Percentiles rank a stretch among this genome's conserved stretches.
Evolutionary conservation across 1,284 basidiomycete genomes (phyloP).

Genomic region (Puccinia triticina): DNA sequence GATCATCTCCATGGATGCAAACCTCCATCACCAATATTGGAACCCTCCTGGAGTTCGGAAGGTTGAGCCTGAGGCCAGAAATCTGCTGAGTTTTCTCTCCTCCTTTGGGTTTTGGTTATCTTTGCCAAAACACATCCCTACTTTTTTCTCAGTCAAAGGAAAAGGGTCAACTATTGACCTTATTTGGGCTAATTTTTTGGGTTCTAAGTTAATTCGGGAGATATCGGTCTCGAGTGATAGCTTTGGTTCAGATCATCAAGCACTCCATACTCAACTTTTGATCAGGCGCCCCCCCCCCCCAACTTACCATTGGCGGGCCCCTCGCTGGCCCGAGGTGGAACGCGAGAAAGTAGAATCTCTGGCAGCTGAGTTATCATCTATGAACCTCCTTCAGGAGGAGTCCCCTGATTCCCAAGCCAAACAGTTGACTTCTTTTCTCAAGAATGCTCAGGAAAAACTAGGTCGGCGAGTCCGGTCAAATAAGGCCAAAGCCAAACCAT

Average conservation of each 20-base stretch:
- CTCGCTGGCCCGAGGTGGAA: background rate
- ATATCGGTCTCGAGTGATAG: background rate
- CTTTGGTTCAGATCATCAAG: background rate
- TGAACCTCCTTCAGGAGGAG: no score
- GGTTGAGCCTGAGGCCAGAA: background rate
- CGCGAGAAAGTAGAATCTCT: background rate
- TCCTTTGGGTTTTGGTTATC: background rate
- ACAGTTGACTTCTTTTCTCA: background rate
- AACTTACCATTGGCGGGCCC: background rate
- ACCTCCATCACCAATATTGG: slow-evolving; percentile 20
- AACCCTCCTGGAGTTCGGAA: background rate
- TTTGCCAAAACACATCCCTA: slow-evolving; percentile 5
- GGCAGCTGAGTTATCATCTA: background rate
- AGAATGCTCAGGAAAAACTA: background rate
- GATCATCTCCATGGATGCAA: slow-evolving; percentile 1
- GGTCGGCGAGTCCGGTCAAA: slow-evolving; percentile 6
- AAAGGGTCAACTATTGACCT: background rate
- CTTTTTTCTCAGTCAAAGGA: no score
- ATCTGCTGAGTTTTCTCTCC: background rate
- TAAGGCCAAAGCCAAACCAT: background rate
- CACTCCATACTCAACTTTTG: background rate
- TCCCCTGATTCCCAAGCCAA: background rate
- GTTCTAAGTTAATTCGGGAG: background rate
- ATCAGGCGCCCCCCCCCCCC: no score
- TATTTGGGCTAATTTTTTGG: background rate